phyloP scores from a whole-genome alignment of 495 filamentous ascomycete species.

The Penicillium pulvis region DNA sequence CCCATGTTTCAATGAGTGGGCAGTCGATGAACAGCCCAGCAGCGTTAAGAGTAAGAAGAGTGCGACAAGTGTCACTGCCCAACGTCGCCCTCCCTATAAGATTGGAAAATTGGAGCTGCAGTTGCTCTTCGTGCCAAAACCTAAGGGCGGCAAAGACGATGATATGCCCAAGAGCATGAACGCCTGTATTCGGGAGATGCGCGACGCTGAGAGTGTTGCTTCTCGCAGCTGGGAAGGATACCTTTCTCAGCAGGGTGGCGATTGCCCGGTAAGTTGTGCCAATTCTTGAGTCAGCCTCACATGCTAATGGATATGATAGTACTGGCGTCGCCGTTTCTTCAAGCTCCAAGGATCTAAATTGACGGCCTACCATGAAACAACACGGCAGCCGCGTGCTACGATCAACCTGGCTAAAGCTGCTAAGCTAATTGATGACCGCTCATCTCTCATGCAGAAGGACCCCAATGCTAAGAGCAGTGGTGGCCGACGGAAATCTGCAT shows the following conservation, averaged over 20 bases:
- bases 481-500: slow-evolving; percentile 85
- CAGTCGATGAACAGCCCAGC: slow-evolving; percentile 74
- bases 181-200: slow-evolving; percentile 87
- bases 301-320: slow-evolving; percentile 53
- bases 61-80: slow-evolving; percentile 57
- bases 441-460: slow-evolving; percentile 78
- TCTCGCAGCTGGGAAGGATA: slow-evolving; percentile 80
- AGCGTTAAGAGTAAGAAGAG: slow-evolving; percentile 91
- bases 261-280: slow-evolving; percentile 81
- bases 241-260: slow-evolving; percentile 93
- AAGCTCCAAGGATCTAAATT: slow-evolving; percentile 88
- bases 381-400: slow-evolving; percentile 90
- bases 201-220: slow-evolving; percentile 76
- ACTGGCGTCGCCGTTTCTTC: slow-evolving; percentile 97
- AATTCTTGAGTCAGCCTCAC: not conserved
- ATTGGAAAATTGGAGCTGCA: slow-evolving; percentile 93
- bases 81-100: slow-evolving; percentile 83
- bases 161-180: slow-evolving; percentile 99
- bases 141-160: slow-evolving; percentile 83
- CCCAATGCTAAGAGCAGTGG: slow-evolving; percentile 70
- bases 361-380: slow-evolving; percentile 94
- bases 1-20: slow-evolving; percentile 98
- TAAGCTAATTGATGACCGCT: slow-evolving; percentile 90
- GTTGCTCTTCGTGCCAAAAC: slow-evolving; percentile 89
- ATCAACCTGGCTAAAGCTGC: slow-evolving; percentile 95